These are phyloP conservation scores for Neurospora sp. DNA, from an alignment of 495 filamentous ascomycete genomes.

Conservation along the genomic window DNA sequence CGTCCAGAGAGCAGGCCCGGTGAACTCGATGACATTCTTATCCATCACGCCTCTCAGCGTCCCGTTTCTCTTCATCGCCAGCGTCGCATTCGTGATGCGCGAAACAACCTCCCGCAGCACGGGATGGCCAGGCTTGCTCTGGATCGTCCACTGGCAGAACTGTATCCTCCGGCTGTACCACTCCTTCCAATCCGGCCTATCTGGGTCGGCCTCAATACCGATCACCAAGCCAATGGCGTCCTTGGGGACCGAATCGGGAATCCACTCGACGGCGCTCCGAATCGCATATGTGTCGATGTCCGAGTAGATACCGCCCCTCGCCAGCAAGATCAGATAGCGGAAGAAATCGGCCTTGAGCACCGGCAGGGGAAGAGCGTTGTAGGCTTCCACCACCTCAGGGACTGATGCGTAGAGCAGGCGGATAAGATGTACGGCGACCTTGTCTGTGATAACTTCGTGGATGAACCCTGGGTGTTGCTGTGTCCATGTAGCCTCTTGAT, in stretches of 20 bases:
- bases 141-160: conserved; percentile 99
- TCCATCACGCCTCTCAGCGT: conserved; percentile 53
- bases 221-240: conserved; percentile 73
- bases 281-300: conserved; percentile 92
- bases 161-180: conserved; percentile 96
- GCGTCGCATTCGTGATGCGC: conserved; percentile 70
- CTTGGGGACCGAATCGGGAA: conserved; percentile 66
- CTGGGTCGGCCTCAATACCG: conserved; percentile 93
- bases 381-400: conserved; percentile 89
- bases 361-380: conserved; percentile 69
- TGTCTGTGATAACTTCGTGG: conserved; percentile 93
- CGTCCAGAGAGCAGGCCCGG: conserved; percentile 91
- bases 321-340: conserved; percentile 88
- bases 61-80: conserved; percentile 62
- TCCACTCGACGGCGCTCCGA: conserved; percentile 74
- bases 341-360: conserved; percentile 98
- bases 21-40: conserved; percentile 90
- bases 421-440: conserved; percentile 69
- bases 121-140: conserved; percentile 88
- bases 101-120: conserved; percentile 80
- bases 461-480: conserved; percentile 82
- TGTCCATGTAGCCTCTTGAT: conserved; percentile 83
- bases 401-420: conserved; percentile 77
- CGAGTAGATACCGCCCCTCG: conserved; percentile 88
- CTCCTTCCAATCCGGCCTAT: conserved; percentile 80